Evolutionary conservation across 208 protist genomes (phyloP).

Genomic region (Balamuthia mandrillaris): DNA sequence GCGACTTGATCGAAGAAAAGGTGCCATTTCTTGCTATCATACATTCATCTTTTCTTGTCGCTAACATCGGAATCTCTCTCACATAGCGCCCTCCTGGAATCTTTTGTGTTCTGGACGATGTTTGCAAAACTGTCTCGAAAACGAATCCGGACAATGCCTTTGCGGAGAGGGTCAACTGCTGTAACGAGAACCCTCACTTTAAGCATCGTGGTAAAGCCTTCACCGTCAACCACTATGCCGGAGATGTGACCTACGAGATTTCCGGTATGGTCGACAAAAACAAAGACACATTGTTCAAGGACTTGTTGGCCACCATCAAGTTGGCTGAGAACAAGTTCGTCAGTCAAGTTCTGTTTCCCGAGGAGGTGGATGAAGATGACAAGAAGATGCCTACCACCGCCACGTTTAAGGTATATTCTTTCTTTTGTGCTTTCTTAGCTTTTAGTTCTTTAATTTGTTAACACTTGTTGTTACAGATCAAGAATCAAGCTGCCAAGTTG

Average conservation of each 20-base stretch:
- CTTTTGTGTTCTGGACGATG: conserved; percentile 91
- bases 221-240: conserved; percentile 45
- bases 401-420: conserved; percentile 85
- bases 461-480: not conserved
- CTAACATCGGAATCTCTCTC: no score
- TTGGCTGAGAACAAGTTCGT: conserved; percentile 29
- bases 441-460: not conserved
- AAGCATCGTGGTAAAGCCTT: conserved; percentile 56
- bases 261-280: conserved; percentile 71
- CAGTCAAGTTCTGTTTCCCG: conserved; percentile 22
- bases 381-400: conserved; percentile 77
- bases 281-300: conserved; percentile 68
- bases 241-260: conserved; percentile 57
- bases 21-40: conserved; percentile 23
- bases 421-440: not conserved
- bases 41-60: not conserved
- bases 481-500: conserved; percentile 69
- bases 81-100: conserved; percentile 82
- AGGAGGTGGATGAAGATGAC: conserved; percentile 31
- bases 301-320: conserved; percentile 64
- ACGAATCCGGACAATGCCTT: conserved; percentile 43
- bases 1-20: conserved; percentile 87
- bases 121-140: conserved; percentile 90
- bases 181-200: conserved; percentile 42
- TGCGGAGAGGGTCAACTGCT: not conserved